Evolutionary conservation across 345 rosid genomes (phyloP), one percentile per base, ranked within the genome.

Genomic region (Ceriops tagal): DNA sequence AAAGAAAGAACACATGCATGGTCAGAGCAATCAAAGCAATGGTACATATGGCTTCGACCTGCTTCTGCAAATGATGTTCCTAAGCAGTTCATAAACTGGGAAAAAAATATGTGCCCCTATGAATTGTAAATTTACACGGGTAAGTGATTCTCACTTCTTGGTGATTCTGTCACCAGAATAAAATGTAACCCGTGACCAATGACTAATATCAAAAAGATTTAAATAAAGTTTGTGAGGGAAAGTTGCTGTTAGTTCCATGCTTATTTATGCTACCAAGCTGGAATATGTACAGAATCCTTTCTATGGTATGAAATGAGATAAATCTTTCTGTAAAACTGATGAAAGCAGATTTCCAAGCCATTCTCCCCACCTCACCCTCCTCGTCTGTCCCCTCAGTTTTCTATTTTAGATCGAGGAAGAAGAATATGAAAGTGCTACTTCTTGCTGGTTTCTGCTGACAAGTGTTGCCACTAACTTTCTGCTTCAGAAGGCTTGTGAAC

Each of bases 11-110:
- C 53, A 52, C 13, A 3, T 49, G 43, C n/a, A 57, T 24, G 2
- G 30, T 46, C 11, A 20, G 10, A 61, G 43, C 51, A 64, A 21
- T n/a, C 28, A n/a, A 61, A 65, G 30, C 28, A n/a, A 22, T 60
- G 55, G 67, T 67, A 62, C 34, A 31, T 56, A 67, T 34, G 43
- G 62, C 37, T 61, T 53, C 27, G 5, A 60, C 65, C 28, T 49
- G 57, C 68, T 6, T 72, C 28, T 39, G 20, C 37, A n/a, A 53
- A 61, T 53, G 46, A 61, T 39, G 46, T 62, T 6, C 49, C 64
- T 18, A 9, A 70, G 15, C 31, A 26, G 28, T 64, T 27, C 27
- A 11, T 39, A 11, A 39, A 39, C 15, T 39, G 46, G 46, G 15
- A 39, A 5, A 39, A 39, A 39, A 9, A 46, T 34, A 28, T 34